These are phyloP conservation scores for Prasinococcaceae sp. DNA, from an alignment of 139 green algal genomes.

Conservation along the genomic window DNA sequence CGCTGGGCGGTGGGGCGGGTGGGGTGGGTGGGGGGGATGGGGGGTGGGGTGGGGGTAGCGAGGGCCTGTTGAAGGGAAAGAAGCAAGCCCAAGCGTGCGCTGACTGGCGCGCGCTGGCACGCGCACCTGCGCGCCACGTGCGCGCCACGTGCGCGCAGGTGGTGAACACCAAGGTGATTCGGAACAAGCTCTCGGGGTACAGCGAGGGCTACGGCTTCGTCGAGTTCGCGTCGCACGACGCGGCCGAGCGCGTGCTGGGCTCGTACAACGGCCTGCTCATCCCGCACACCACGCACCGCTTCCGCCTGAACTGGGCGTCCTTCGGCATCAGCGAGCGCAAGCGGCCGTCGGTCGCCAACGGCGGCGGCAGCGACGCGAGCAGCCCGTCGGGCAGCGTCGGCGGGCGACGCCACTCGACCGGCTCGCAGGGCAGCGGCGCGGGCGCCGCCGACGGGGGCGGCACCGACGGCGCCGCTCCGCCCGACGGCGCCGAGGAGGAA, in stretches of 20 bases:
- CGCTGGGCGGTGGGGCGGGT: too few species aligned
- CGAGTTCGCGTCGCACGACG: constrained; percentile 46
- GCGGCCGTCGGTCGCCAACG: neutral
- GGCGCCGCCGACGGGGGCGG: neutral
- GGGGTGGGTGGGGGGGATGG: too few species aligned
- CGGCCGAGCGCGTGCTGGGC: constrained; percentile 39
- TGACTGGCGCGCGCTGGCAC: too few species aligned
- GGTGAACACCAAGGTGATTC: constrained; percentile 55
- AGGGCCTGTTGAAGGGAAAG: too few species aligned
- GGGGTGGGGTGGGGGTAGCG: too few species aligned
- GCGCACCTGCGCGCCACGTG: too few species aligned
- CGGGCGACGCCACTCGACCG: neutral
- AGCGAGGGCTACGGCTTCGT: constrained; percentile 70
- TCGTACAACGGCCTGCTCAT: constrained; percentile 52
- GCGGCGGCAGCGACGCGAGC: neutral
- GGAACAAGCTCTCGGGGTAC: constrained; percentile 48
- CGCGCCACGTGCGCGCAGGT: too few species aligned
- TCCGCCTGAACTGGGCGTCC: constrained; percentile 66
- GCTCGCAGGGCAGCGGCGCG: neutral
- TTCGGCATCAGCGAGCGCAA: constrained; percentile 56
- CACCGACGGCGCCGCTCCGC: neutral
- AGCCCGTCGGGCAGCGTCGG: too few species aligned
- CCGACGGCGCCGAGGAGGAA: too few species aligned
- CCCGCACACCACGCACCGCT: constrained; percentile 46
- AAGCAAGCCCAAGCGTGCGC: too few species aligned